Percentiles rank a stretch among this genome's conserved stretches.
These are phyloP conservation scores for Flaveria sonorensis DNA, from an alignment of 129 eudicot species.

Conservation along the genomic window DNA sequence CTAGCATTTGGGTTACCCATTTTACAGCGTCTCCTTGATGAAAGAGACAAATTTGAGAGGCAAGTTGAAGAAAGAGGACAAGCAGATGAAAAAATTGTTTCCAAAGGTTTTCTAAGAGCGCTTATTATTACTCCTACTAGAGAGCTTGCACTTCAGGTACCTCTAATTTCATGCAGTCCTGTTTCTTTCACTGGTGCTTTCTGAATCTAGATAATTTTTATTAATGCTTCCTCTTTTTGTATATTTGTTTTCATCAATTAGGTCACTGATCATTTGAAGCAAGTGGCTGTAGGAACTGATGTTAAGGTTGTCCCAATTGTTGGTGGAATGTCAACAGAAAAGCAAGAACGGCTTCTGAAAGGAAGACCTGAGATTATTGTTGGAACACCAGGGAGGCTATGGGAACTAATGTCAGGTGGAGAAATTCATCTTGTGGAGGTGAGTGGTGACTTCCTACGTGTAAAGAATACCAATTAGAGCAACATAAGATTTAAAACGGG, in stretches of 20 bases:
- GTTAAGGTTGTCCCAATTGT: conserved; percentile 82
- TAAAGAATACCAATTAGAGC: not conserved
- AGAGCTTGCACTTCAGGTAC: conserved; percentile 98
- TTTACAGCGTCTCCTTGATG: conserved; percentile 89
- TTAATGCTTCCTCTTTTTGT: not conserved
- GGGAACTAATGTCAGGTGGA: conserved; percentile 99
- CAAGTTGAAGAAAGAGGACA: conserved; percentile 46
- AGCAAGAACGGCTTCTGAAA: conserved; percentile 89
- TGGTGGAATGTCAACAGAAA: conserved; percentile 96
- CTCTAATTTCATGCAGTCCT: not conserved
- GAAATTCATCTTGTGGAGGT: conserved; percentile 91
- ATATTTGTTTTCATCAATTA: conserved; percentile 24
- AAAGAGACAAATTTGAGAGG: conserved; percentile 69
- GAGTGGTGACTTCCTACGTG: conserved; percentile 19
- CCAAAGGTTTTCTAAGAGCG: conserved; percentile 71
- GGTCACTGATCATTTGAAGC: conserved; percentile 95
- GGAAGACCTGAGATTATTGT: conserved; percentile 95
- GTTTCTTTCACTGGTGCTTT: not conserved
- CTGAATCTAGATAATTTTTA: not conserved
- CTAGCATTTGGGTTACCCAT: conserved; percentile 98
- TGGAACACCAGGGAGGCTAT: conserved; percentile 95
- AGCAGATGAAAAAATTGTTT: conserved; percentile 55
- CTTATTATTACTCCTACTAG: conserved; percentile 92
- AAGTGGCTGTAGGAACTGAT: conserved; percentile 63
- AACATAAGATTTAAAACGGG: not conserved